These are phyloP conservation scores for Aspergillus persii DNA, from an alignment of 2,329 filamentous ascomycete genomes.

Conservation along the genomic window DNA sequence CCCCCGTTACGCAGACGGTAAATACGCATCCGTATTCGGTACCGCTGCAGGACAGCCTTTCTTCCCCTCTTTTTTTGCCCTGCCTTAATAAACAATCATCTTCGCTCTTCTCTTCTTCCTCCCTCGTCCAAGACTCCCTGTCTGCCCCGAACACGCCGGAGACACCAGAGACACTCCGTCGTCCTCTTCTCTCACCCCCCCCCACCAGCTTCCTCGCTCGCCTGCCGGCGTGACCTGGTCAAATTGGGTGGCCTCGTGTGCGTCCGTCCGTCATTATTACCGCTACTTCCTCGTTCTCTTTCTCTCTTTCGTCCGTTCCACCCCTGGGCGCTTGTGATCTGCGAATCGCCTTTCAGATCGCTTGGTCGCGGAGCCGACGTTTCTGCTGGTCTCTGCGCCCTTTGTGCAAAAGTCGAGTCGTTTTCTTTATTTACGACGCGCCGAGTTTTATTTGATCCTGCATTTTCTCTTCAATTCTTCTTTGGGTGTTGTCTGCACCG, in stretches of 20 bases:
- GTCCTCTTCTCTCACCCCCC: not conserved
- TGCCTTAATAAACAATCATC: not conserved
- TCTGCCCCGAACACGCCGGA: not conserved
- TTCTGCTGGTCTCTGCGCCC: not conserved
- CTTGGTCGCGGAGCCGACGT: not conserved
- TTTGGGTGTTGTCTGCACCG: conserved; percentile 5
- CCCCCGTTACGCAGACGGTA: not conserved
- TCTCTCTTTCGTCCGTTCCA: not conserved
- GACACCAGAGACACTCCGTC: not conserved
- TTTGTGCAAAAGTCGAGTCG: not conserved
- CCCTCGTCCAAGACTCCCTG: not conserved
- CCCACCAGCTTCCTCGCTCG: not conserved
- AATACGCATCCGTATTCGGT: not conserved
- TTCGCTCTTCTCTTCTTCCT: not conserved
- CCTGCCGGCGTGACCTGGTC: conserved; percentile 18
- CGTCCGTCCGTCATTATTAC: not conserved
- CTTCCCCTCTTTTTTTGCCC: not conserved
- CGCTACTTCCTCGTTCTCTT: conserved; percentile 1
- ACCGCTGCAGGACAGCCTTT: not conserved
- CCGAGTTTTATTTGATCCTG: not conserved
- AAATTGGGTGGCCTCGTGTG: conserved; percentile 12
- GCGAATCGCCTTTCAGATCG: not conserved
- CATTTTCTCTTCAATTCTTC: not conserved
- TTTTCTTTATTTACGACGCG: not conserved
- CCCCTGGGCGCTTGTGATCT: not conserved